Percentiles rank a stretch among this genome's conserved stretches.
Evolutionary conservation across 148 eudicot genomes (phyloP).

Genomic region (Vaccinium myrtillus): DNA sequence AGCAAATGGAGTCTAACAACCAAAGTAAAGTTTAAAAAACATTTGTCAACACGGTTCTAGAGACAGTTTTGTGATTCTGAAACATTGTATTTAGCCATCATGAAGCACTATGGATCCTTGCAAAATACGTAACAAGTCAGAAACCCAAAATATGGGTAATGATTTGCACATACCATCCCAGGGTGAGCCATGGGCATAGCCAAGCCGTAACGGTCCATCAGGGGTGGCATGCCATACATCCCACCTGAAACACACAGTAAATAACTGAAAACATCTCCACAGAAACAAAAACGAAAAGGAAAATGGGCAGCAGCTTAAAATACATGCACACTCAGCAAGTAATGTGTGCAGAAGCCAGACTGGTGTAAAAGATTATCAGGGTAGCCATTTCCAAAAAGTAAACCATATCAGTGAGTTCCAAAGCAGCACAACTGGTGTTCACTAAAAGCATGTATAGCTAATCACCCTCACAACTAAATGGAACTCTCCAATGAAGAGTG

Average conservation of each 20-base stretch:
- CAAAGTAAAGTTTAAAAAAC: neutral
- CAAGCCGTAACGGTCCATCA: conserved; percentile 88
- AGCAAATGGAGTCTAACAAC: neutral
- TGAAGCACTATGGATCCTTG: neutral
- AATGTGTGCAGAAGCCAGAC: neutral
- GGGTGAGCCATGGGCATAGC: conserved; percentile 65
- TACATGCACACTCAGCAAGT: neutral
- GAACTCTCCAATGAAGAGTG: neutral
- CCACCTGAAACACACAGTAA: conserved; percentile 50
- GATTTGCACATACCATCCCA: conserved; percentile 57
- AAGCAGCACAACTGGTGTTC: neutral
- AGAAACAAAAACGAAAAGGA: neutral
- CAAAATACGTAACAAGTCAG: neutral
- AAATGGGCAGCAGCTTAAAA: neutral
- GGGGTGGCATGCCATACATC: conserved; percentile 79
- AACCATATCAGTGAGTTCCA: neutral
- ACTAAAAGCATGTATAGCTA: neutral
- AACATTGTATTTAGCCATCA: neutral
- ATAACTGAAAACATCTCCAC: neutral
- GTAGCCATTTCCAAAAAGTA: neutral
- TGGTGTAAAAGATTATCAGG: neutral
- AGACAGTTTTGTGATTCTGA: neutral
- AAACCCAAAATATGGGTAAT: neutral
- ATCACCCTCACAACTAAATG: neutral
- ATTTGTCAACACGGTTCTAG: neutral